Percentiles rank a stretch among this genome's conserved stretches.
Evolutionary conservation across 495 filamentous ascomycete species (phyloP).

Genomic region (Tuber calosporum): DNA sequence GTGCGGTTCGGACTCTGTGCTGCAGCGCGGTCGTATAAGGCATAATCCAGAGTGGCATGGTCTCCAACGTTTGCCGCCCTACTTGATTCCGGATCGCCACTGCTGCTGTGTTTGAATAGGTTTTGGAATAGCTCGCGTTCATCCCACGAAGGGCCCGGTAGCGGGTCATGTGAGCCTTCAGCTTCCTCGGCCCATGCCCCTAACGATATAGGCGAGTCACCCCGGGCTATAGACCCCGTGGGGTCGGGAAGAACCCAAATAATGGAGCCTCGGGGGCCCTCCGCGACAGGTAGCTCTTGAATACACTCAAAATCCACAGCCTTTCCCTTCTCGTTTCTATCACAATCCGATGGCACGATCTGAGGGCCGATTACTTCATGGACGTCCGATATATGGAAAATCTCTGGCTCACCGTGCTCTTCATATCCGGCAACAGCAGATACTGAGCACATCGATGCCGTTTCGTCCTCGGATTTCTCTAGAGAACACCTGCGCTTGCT

Average conservation of each 20-base stretch:
- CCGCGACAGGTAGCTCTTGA: not conserved
- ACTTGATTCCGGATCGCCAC: not conserved
- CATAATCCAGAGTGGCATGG: not conserved
- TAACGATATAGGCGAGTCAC: not conserved
- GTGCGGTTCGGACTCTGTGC: not conserved
- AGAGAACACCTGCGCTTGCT: constrained; percentile 24
- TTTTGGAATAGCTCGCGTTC: not conserved
- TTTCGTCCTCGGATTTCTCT: constrained; percentile 15
- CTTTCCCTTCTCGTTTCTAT: not conserved
- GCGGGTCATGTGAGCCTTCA: not conserved
- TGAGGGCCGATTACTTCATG: constrained; percentile 4
- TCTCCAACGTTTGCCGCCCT: not conserved
- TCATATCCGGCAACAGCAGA: constrained; percentile 4
- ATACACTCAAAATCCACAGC: not conserved
- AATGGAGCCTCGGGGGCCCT: not conserved
- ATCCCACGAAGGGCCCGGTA: not conserved
- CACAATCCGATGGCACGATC: not conserved
- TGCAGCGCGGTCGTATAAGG: not conserved
- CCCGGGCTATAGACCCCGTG: not conserved
- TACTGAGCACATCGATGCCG: not conserved
- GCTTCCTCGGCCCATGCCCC: not conserved
- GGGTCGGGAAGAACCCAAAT: not conserved
- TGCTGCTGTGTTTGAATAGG: not conserved
- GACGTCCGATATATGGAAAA: constrained; percentile 27
- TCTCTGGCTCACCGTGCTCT: constrained; percentile 16